Evolutionary conservation across 2,329 filamentous ascomycete species (phyloP), one percentile per base, ranked within the genome.

Genomic region (Fusarium siculi): DNA sequence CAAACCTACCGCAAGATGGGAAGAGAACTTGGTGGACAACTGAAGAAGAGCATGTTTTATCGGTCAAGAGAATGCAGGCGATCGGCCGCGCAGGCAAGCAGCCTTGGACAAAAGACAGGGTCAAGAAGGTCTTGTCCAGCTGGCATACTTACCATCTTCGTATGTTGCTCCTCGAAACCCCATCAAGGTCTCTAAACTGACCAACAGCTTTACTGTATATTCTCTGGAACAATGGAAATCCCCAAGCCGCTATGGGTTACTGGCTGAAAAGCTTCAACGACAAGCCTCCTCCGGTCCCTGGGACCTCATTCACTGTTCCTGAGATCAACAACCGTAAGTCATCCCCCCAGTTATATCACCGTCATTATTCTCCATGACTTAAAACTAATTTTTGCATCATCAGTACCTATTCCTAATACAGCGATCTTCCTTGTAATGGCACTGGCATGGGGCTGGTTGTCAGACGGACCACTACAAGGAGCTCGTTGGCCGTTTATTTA

Each of bases 1-100:
- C 79, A 1, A 77, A 76, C n/a, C 37, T 77, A 1, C 79, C 79
- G 1, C 75, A 66, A 14, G 74, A 76, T 28, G 68, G 67, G 3
- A n/a, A 37, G 21, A 56, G 63, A 7, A 63, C 76, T 30, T 79
- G 76, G 76, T 79, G 77, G 78, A 64, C 78, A 6, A 77, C 66
- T 11, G 62, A 75, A 25, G 56, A 64, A 5, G 75, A 79, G 21
- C 76, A 77, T 11, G 58, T 76, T 32, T 68, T 79, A 12, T 70
- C 67, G 0, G 34, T 73, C 12, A 73, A 57, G 11, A 63, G 61
- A 30, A 60, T 60, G 54, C 47, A 42, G 18, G 36, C 68, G 0
- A 53, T 73, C 15, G 73, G 72, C 4, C 71, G 72, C 1, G 69
- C 68, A 9, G 72, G 72, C 4, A 75, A 70, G 25, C 49, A 70